Evolutionary conservation across 805 yeast genomes (phyloP), one percentile per base, ranked within the genome.

Genomic region (Lachancea quebecensis): DNA sequence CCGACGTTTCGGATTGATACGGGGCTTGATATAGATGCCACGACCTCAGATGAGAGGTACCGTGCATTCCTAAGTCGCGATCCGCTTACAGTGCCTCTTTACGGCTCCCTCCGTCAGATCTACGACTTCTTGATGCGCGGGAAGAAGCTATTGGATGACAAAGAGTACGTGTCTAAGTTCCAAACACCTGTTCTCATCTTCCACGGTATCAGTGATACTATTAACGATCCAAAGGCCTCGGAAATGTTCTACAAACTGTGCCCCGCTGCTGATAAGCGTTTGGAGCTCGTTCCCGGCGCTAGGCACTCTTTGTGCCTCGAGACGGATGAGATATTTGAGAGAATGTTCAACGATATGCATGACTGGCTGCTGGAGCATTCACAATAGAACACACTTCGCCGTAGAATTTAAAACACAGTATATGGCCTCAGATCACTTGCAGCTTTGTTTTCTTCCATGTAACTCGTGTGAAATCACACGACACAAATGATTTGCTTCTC

Each of bases 111-210:
- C 29, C 60, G 70, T 41, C 77, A 75, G 57, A 70, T 80, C 34
- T 62, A 76, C 55, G 90, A 81, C 51, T 79, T 84, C 70, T 57
- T 84, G 33, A 52, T 50, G 34, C 69, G 90, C 44, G 93, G 93
- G n/a, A 71, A 74, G 47, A 61, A 58, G 15, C 66, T 85, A 38
- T 58, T 72, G 32, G 58, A 68, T 5, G 63, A 68, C 2, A 59
- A 62, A 35, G 71, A 68, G 42, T 44, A 49, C 30, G 61, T 67
- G 37, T 63, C 68, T 44, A 60, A 63, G 37, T 61, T 68, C 5
- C 56, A 68, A 7, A 67, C 72, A 10, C 78, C 85, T 0, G 54
- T 83, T 3, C 59, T 81, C 28, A 64, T 85, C 10, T 53, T 77
- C 36, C 91, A 84, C 58, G 89, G 91, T 28, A 66, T 69, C 8